Evolutionary conservation across 1,139 yeast genomes (phyloP).

Genomic region (Kurtzmaniella quercitrusa): DNA sequence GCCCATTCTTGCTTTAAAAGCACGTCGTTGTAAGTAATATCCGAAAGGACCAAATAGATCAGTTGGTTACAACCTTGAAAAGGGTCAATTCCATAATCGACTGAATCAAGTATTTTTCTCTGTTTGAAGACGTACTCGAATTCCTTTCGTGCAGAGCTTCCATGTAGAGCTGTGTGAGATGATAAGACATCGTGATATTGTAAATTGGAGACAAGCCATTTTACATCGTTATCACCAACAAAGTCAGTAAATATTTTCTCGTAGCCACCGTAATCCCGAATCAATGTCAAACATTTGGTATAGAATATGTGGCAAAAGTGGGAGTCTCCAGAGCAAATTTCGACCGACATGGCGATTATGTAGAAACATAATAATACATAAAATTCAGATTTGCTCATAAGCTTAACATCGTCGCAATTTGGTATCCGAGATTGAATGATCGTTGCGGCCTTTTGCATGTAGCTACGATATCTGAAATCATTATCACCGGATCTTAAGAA

Average conservation of each 20-base stretch:
- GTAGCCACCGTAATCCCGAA: not conserved
- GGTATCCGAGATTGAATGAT: not conserved
- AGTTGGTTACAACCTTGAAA: not conserved
- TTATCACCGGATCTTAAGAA: not conserved
- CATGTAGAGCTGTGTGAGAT: not conserved
- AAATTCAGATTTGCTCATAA: not conserved
- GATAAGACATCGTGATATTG: not conserved
- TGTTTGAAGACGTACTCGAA: not conserved
- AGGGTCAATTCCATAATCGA: not conserved
- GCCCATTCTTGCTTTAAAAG: slow-evolving; percentile 1
- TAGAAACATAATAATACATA: not conserved
- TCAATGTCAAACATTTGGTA: not conserved
- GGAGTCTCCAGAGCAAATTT: not conserved
- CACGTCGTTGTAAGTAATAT: not conserved
- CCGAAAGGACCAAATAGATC: not conserved
- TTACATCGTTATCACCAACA: not conserved
- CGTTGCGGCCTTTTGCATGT: not conserved
- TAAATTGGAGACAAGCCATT: slow-evolving; percentile 1
- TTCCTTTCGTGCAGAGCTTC: not conserved
- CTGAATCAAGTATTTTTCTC: not conserved
- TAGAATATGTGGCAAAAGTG: not conserved
- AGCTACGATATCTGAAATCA: not conserved
- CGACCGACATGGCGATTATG: not conserved
- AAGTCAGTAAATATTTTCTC: not conserved
- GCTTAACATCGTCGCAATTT: not conserved